Conservation (phyloP, 2,329 filamentous ascomycete genomes). For the Xenoacremonium recifei region DNA sequence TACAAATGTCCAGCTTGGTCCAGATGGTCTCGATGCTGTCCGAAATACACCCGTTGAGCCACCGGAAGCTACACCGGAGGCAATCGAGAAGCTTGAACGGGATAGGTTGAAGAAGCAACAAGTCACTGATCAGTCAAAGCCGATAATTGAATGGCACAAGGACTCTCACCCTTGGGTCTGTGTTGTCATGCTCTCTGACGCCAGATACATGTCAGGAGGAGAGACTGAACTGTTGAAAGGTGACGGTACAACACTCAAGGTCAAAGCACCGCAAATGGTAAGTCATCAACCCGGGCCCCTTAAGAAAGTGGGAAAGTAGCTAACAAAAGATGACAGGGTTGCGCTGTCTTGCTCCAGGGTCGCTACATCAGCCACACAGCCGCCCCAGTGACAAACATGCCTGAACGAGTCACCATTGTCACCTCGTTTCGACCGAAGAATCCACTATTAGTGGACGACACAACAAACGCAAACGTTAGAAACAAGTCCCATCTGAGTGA, state of each 20-base stretch:
- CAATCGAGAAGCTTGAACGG: slow-evolving; percentile 4
- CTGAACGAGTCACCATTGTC: slow-evolving; percentile 46
- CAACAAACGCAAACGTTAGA: slow-evolving; percentile 31
- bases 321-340: slow-evolving; percentile 27
- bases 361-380: slow-evolving; percentile 46
- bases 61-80: slow-evolving; percentile 19
- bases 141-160: slow-evolving; percentile 43
- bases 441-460: slow-evolving; percentile 39
- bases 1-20: slow-evolving; percentile 46
- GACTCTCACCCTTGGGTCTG: slow-evolving; percentile 52
- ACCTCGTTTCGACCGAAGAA: slow-evolving; percentile 42
- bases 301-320: not conserved
- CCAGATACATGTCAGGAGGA: slow-evolving; percentile 44
- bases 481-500: slow-evolving; percentile 24
- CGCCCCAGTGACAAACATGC: slow-evolving; percentile 36
- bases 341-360: slow-evolving; percentile 43
- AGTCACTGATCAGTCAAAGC: slow-evolving; percentile 15
- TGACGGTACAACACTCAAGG: slow-evolving; percentile 23
- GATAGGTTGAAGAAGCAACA: slow-evolving; percentile 14
- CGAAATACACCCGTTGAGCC: slow-evolving; percentile 26
- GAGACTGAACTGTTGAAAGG: slow-evolving; percentile 27
- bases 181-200: slow-evolving; percentile 50
- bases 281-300: not conserved
- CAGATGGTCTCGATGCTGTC: slow-evolving; percentile 17
- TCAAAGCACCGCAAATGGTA: slow-evolving; percentile 24